Conservation (phyloP, 257 asterid species). For the Orobanche coerulescens region DNA sequence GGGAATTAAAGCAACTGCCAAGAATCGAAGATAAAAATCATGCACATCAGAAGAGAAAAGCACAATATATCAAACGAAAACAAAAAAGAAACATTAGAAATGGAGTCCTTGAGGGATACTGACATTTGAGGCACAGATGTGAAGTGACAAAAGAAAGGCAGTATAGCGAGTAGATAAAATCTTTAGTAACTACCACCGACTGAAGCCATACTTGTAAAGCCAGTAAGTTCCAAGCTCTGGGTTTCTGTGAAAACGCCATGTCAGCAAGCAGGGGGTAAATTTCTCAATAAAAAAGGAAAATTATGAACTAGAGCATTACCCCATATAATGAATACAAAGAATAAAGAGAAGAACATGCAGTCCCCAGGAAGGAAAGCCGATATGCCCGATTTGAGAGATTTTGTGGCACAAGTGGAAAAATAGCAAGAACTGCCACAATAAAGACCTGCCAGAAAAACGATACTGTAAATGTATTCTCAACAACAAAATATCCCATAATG, state of each 20-base stretch:
- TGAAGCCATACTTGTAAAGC: conserved; percentile 90
- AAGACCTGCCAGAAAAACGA: conserved; percentile 44
- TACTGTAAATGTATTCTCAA: not conserved
- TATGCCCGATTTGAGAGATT: conserved; percentile 70
- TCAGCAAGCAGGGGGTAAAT: conserved; percentile 17
- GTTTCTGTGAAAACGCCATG: conserved; percentile 53
- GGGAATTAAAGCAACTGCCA: conserved; percentile 85
- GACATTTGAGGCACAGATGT: conserved; percentile 77
- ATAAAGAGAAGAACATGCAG: conserved; percentile 67
- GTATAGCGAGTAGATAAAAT: conserved; percentile 74
- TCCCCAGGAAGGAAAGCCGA: conserved; percentile 76
- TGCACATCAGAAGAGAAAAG: not conserved
- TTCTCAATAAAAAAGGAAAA: conserved; percentile 2
- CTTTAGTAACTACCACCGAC: conserved; percentile 65
- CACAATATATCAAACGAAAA: not conserved
- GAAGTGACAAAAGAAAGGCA: conserved; percentile 76
- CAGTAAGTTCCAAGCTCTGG: conserved; percentile 91
- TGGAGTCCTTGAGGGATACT: conserved; percentile 19
- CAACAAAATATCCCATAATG: too few relatives aligned
- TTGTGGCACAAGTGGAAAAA: conserved; percentile 65
- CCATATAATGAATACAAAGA: conserved; percentile 77
- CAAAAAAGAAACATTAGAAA: conserved; percentile 11
- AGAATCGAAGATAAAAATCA: conserved; percentile 16
- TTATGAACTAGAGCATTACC: conserved; percentile 38
- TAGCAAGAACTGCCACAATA: conserved; percentile 68